Evolutionary conservation across 495 filamentous ascomycete genomes (phyloP), one percentile per base, ranked within the genome.

Genomic region (Aspergillus diversus): DNA sequence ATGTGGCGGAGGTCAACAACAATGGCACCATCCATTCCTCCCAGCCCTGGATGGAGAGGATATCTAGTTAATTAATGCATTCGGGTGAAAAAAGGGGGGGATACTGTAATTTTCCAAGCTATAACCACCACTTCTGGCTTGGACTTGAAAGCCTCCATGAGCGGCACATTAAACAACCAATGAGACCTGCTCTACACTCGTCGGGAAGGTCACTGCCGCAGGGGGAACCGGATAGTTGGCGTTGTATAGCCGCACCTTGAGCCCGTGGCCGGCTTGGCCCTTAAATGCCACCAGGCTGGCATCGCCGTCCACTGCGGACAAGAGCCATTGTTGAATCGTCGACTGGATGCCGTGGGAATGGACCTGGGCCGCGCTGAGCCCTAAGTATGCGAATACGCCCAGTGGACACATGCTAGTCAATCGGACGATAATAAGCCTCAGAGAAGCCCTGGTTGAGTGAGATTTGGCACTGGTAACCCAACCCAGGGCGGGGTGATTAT

Each of bases 101-200:
- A 11, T 42, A n/a, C 85, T 72, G 66, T 83, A 84, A 4, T 84
- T 87, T 3, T 79, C 86, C 74, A 89, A 92, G 15, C 87, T 90
- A 69, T 93, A 91, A 1, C 91, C 91, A 13, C 91, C 91, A 42
- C 84, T 86, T 64, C 81, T 85, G 12, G 90, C 79, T 65, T 91
- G 89, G 21, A 92, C 88, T 65, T 88, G 87, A 64, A 86, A 72
- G 35, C 73, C 75, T 57, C 79, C 73, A 4, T 72, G 64, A 0
- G 70, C 74, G 0, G 88, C 89, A 63, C 88, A 91, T 58, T 77
- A 78, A 11, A 91, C 79, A 5, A 86, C 79, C 27, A 69, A 76
- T 1, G 86, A 79, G 11, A 92, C 81, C 52, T 92, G 81, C 12
- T 84, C 60, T 4, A 82, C 66, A 0, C 78, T 84, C 11, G 77